Evolutionary conservation across 768 basidiomycete genomes (phyloP), one percentile per base, ranked within the genome.

Genomic region (Coprinellus micaceus): DNA sequence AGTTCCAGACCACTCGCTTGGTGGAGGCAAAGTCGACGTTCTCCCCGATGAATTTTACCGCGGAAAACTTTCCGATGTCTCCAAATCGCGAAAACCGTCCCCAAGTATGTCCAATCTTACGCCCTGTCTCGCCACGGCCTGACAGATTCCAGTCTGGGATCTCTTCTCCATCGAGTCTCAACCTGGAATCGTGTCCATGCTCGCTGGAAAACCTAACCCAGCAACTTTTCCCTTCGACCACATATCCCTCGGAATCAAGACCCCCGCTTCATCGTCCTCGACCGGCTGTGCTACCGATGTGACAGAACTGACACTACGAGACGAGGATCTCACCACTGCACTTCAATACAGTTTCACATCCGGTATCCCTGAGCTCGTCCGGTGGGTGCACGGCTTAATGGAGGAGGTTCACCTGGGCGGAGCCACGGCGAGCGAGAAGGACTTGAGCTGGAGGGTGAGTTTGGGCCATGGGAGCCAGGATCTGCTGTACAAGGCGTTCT

Each of bases 121-220:
- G 0, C 2, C 2, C 53, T 12, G 21, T 12, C 24, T 21, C 21
- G 22, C 24, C 17, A 7, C 50, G 22, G 19, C 24, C 53, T 49
- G 29, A 10, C 26, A 21, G 17, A 22, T 17, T 19, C 24, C 57
- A 83, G 81, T 84, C 51, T 70, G 81, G 61, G 63, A 81, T 10
- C 76, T 91, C 22, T 74, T 82, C 53, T 85, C 82, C 1, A 75
- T 89, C 41, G 91, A 93, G 66, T 74, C 73, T 17, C 72, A 67
- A 12, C 88, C 90, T 0, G 85, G 85, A 0, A 65, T 86, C 41
- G 78, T 90, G 52, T 85, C 83, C 3, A 68, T 89, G 48, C 77
- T 90, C 13, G 91, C 90, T 0, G 91, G 91, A 24, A 89, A 90
- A 66, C 91, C 91, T 12, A 90, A 91, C 63, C 77, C 82, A 17